Evolutionary conservation across 2,329 filamentous ascomycete species (phyloP), one percentile per base, ranked within the genome.

Genomic region (Botryotinia globosa): DNA sequence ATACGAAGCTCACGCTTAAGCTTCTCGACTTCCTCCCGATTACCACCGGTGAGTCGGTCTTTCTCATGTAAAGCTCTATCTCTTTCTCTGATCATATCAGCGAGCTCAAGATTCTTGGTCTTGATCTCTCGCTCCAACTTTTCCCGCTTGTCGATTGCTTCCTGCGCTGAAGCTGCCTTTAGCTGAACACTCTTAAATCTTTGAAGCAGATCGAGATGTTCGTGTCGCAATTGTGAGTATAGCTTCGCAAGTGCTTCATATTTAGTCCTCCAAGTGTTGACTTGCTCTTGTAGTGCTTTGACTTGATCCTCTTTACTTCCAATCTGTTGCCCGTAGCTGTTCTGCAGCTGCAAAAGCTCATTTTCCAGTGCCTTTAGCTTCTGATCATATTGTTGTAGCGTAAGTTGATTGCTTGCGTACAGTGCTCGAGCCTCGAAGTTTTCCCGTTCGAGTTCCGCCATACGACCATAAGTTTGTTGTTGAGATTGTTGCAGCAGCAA

Each of bases 101-200:
- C 96, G 74, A 99, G 84, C 82, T 99, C 96, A n/a, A 99, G 85
- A 81, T 99, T 99, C 88, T 99, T 99, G 44, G 95, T 98, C 88
- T 99, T 99, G 81, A 99, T 92, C 84, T 99, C 96, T 48, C 95
- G 92, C 84, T 98, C 94, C 69, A 99, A 87, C 85, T 97, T 97
- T 84, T 99, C 96, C 14, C 95, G 91, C 78, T 89, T 91, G 73
- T 98, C 96, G 75, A 98, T 97, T 1, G 96, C 96, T 84, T 99
- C 96, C 81, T 98, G 95, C 0, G 96, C 96, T 8, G 94, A 98
- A 25, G 95, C 94, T 2, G 96, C 96, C 86, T 98, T 99, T 75
- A 98, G 87, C 82, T 98, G 97, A 54, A 98, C 93, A 10, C 91
- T 87, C 87, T 99, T 99, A 84, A 97, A 98, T 81, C 97, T 98